phyloP scores from a whole-genome alignment of 306 rosid species.

The Carpinus viminea region DNA sequence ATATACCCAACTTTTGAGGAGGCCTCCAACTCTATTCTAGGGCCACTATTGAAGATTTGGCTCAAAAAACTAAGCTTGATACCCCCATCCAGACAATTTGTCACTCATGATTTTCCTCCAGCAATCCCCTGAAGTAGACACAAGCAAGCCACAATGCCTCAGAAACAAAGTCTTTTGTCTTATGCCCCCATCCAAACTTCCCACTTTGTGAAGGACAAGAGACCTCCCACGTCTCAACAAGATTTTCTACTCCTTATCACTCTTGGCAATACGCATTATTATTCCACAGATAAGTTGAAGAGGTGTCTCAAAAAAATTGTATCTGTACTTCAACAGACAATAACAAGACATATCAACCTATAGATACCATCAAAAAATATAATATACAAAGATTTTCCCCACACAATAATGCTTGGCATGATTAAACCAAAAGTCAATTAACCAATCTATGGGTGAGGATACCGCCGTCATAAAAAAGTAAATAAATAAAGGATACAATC shows the following conservation, averaged over 20 bases:
- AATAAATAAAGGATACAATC: conserved; percentile 72
- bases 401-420: background rate
- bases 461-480: background rate
- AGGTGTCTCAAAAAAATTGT: background rate
- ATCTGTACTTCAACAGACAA: conserved; percentile 10
- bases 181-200: background rate
- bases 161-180: background rate
- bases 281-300: background rate
- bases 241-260: conserved; percentile 1
- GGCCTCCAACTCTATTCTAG: background rate
- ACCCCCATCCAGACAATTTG: background rate
- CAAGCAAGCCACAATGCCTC: background rate
- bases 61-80: background rate
- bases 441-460: background rate
- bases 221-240: background rate
- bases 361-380: background rate
- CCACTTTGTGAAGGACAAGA: background rate
- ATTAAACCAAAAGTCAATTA: background rate
- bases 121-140: background rate
- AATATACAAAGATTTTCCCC: background rate
- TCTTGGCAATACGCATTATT: conserved; percentile 10
- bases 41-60: background rate
- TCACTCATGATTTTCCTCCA: background rate
- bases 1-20: background rate
- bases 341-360: conserved; percentile 6